Evolutionary conservation across 75 land plant genomes (phyloP), one percentile per base, ranked within the genome.

Genomic region (Azolla pinnata): DNA sequence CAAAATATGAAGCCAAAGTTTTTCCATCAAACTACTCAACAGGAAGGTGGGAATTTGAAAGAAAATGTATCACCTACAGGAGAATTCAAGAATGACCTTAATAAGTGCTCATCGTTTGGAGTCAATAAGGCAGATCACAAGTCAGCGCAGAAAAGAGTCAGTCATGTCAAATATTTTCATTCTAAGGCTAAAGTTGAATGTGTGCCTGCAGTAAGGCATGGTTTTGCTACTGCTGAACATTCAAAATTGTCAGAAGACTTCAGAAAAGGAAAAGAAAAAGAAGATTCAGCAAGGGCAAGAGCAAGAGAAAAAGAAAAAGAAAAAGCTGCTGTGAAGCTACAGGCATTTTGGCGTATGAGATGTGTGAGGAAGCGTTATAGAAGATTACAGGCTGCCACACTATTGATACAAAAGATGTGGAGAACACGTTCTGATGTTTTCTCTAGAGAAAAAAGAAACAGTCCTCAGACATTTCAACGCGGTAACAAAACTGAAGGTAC

Each of bases 301-400:
- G n/a, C n/a, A n/a, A n/a, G n/a, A n/a, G n/a, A n/a, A n/a, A n/a
- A n/a, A n/a, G n/a, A 35, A 35, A 5, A 35, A 5, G 40, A 35
- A 35, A 35, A 35, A 3, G 54, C 54, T 52, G 54, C 54, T 2
- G 24, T 26, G 24, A 4, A 25, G 25, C 7, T 48, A n/a, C 63
- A 67, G 63, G 62, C 70, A 67, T 35, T 32, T 16, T 67, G 70
- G 70, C 63, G 63, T 29, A 67, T 67, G 70, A 27, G 28, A 17
- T 23, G 31, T 26, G 42, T 31, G 16, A 47, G 63, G 52, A 29
- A 10, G 2, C 10, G 33, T 0, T 67, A 46, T 23, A 49, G 31
- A 26, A 48, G 24, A 30, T 1, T 67, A 14, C 38, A 17, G 12
- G 26, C 25, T 28, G 55, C 44, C 14, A 30, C 56, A 50, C 24